Base-by-base conservation (phyloP, 805 yeast species). In the Kluyveromyces wickerhamii region DNA sequence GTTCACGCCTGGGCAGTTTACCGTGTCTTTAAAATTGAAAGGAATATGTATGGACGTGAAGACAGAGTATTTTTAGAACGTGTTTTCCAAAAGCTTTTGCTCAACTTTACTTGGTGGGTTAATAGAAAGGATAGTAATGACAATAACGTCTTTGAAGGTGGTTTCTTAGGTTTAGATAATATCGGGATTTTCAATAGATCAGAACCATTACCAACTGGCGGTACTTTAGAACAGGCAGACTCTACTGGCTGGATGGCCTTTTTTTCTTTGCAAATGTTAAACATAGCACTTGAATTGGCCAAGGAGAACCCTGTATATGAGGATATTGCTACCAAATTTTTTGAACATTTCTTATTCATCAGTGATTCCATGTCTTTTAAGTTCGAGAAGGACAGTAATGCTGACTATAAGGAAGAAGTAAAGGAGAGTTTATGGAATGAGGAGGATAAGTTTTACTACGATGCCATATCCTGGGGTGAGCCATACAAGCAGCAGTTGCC, bases 231-330 rank as follows among this genome's bases (percentile, higher is more conserved):
- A 54, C 96, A 87, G 60, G 95, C 96, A 0, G 96, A 87, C 60
- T 82, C 94, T 11, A 88, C 96, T 8, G 96, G 96, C 19, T 87
- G 96, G 96, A 84, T 87, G 92, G 96, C 95, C 0, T 87, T 89
- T 64, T 87, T 80, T 63, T 74, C 82, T 20, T 67, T 88, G 49
- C 88, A 82, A 54, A 86, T 87, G 96, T 71, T 88, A 60, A 87
- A 85, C 58, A 88, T 88, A 54, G 88, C 96, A 0, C 69, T 87
- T 42, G 96, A 88, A 59, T 71, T 87, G 49, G 89, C 96, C 14
- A 85, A 82, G 55, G 75, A 79, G 31, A 77, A 85, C 44, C 77
- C 83, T 0, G 92, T 83, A 13, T 88, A 88, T 61, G 95, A 87
- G 61, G 92, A 86, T 57, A 83, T 86, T 58, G 96, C 96, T 3